Evolutionary conservation across 83 land plant species (phyloP).

Genomic region (Thuja plicata): DNA sequence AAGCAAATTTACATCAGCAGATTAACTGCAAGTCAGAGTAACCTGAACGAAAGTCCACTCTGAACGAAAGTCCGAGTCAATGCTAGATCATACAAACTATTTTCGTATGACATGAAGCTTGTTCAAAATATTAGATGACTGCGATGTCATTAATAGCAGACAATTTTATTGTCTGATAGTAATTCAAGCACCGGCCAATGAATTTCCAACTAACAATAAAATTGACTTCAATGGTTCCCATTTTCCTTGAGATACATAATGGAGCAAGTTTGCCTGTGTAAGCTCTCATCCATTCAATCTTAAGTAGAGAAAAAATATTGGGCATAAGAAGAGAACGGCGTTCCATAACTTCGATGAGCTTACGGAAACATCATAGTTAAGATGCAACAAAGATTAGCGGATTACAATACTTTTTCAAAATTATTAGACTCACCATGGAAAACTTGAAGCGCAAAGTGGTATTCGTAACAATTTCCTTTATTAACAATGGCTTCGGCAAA

Average conservation of each 20-base stretch:
- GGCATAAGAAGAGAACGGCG: background rate
- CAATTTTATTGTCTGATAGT: background rate
- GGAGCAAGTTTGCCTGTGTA: background rate
- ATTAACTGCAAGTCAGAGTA: background rate
- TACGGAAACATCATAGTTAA: background rate
- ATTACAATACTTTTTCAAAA: background rate
- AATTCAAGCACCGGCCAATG: background rate
- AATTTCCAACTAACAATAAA: background rate
- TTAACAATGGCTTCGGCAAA: background rate
- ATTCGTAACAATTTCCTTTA: constrained; percentile 4
- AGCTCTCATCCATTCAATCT: background rate
- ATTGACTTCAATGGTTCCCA: background rate
- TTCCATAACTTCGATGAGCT: background rate
- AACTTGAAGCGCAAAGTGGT: background rate
- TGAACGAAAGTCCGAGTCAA: background rate
- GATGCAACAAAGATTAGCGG: background rate
- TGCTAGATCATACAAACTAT: background rate
- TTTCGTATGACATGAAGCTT: background rate
- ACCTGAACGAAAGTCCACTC: background rate
- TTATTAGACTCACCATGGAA: background rate
- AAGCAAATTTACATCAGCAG: background rate
- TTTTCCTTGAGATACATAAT: background rate
- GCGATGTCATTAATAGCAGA: background rate
- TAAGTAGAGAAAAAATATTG: background rate
- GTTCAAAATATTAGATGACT: background rate